Evolutionary conservation across 2,329 filamentous ascomycete species (phyloP), one percentile per base, ranked within the genome.

Genomic region (Arthroderma sp.): DNA sequence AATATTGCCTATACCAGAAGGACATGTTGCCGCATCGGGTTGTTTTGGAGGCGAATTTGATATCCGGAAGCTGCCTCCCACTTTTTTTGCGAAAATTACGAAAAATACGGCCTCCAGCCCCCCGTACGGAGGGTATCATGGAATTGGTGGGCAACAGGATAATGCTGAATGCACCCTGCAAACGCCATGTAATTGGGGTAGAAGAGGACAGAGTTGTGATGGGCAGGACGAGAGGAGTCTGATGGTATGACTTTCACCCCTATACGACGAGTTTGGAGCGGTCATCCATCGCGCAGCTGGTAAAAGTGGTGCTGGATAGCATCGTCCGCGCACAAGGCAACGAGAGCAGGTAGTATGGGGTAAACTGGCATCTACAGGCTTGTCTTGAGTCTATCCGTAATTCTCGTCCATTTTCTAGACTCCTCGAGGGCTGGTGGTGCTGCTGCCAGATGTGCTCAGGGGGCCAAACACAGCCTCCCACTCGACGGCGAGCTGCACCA

Each of bases 41-140:
- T 53, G 39, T 41, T 52, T 31, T 38, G 23, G 33, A 28, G 44
- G 28, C 37, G 23, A 54, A 31, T 38, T 15, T 15, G 19, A 38
- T n/a, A 13, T n/a, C 2, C 4, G 23, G 58, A 55, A 61, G 57
- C 39, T 55, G 59, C 57, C 55, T 57, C 57, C 57, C 54, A 56
- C 57, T 52, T 52, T 59, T 58, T 44, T 55, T 35, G 47, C 44
- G 11, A 51, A 51, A 51, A 51, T 55, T 35, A 44, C 44, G 11
- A 51, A 51, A 51, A 51, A 19, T 51, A 51, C 23, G 52, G 25
- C 35, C 54, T 31, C 39, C 58, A 43, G 52, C 37, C 7, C 23
- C n/a, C 13, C 39, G 47, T 60, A 56, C 44, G 4, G 51, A 31
- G 38, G 41, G 37, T 53, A 57, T 43, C 23, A 23, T 23, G 39